phyloP scores from a whole-genome alignment of 306 rosid species.

The Mimosa pudica region DNA sequence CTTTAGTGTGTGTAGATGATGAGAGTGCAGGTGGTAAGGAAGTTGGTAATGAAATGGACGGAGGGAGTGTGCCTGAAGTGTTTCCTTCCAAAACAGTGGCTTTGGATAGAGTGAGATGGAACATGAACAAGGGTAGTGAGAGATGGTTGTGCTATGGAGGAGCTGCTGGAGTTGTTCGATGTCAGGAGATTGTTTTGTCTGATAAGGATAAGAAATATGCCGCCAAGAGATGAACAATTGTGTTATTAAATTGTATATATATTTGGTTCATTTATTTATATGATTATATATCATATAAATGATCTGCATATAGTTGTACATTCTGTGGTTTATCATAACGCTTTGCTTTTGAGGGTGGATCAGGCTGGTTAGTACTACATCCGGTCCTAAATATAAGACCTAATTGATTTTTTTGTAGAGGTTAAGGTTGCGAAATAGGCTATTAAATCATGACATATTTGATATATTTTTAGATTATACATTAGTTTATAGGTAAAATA shows the following conservation, averaged over 20 bases:
- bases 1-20: conserved; percentile 40
- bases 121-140: conserved; percentile 89
- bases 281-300: background rate
- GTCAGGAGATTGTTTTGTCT: conserved; percentile 70
- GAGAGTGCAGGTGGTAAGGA: conserved; percentile 24
- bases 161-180: conserved; percentile 81
- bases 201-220: conserved; percentile 56
- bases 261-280: background rate
- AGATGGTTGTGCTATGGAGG: conserved; percentile 93
- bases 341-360: too few species aligned
- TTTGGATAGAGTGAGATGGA: conserved; percentile 87
- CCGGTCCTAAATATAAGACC: too few species aligned
- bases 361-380: too few species aligned
- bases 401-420: too few species aligned
- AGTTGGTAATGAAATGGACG: conserved; percentile 38
- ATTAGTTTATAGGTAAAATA: too few species aligned
- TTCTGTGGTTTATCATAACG: background rate
- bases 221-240: conserved; percentile 46
- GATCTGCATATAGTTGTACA: conserved; percentile 28
- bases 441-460: too few species aligned
- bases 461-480: too few species aligned
- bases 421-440: too few species aligned
- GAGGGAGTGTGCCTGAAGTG: conserved; percentile 39
- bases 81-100: conserved; percentile 75
- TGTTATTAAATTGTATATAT: background rate